A percentile compares a stretch with the other conserved stretches of the same genome.
Evolutionary conservation across 2,329 filamentous ascomycete genomes (phyloP).

Genomic region (Trichoderma sp.): DNA sequence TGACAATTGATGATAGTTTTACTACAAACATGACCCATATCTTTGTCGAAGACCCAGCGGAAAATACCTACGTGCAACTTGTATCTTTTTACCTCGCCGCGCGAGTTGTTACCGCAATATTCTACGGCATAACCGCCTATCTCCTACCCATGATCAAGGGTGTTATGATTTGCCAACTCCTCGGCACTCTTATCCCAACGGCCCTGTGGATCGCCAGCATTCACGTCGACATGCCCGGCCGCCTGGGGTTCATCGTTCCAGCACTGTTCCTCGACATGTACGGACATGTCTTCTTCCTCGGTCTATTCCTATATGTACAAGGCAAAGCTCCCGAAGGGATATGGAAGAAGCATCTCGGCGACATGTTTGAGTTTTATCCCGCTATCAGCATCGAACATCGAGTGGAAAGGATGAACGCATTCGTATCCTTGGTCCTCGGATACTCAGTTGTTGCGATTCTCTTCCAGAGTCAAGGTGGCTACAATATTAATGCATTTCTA

Average conservation of each 20-base stretch:
- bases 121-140: constrained; percentile 45
- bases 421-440: constrained; percentile 63
- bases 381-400: constrained; percentile 65
- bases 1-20: constrained; percentile 37
- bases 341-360: constrained; percentile 30
- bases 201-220: constrained; percentile 61
- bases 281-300: constrained; percentile 43
- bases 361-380: constrained; percentile 57
- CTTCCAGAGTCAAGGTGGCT: constrained; percentile 51
- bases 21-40: constrained; percentile 62
- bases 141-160: constrained; percentile 57
- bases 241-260: constrained; percentile 55
- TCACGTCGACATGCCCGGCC: constrained; percentile 53
- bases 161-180: constrained; percentile 51
- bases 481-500: constrained; percentile 54
- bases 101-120: constrained; percentile 51
- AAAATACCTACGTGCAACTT: constrained; percentile 56
- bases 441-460: constrained; percentile 62
- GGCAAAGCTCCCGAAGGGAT: constrained; percentile 23
- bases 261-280: constrained; percentile 56
- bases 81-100: constrained; percentile 61
- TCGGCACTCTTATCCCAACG: constrained; percentile 46
- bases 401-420: constrained; percentile 62
- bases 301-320: constrained; percentile 36
- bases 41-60: constrained; percentile 42